A percentile compares a stretch with the other conserved stretches of the same genome.
phyloP scores from a whole-genome alignment of 2,329 filamentous ascomycete species.

The Fusarium metavorans region DNA sequence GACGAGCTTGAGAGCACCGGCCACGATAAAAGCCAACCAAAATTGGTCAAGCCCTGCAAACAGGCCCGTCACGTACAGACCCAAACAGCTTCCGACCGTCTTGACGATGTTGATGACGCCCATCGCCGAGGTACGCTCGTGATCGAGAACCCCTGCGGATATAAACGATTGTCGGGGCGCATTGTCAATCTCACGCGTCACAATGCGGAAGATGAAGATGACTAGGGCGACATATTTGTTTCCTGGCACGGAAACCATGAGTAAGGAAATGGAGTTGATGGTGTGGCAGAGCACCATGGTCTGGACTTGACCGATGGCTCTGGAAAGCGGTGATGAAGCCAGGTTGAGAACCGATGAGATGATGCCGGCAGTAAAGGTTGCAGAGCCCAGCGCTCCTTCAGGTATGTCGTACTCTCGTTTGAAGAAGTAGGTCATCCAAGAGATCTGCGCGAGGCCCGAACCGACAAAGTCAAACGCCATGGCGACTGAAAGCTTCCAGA shows the following conservation, averaged over 20 bases:
- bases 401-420: conserved; percentile 39
- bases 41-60: conserved; percentile 37
- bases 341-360: conserved; percentile 39
- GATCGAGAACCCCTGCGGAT: conserved; percentile 33
- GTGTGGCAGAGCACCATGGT: conserved; percentile 41
- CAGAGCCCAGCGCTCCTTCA: conserved; percentile 31
- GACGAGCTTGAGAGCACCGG: conserved; percentile 28
- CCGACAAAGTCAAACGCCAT: conserved; percentile 38
- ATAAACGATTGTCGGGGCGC: conserved; percentile 38
- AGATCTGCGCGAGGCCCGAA: conserved; percentile 39
- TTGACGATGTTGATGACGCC: conserved; percentile 42
- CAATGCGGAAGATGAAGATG: conserved; percentile 39
- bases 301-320: conserved; percentile 34
- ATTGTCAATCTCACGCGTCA: conserved; percentile 38
- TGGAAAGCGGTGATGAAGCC: conserved; percentile 30
- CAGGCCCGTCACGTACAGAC: conserved; percentile 31
- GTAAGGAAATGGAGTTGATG: conserved; percentile 33
- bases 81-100: conserved; percentile 37
- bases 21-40: conserved; percentile 39
- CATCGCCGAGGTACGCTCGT: conserved; percentile 39
- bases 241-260: conserved; percentile 33
- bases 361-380: conserved; percentile 38
- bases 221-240: conserved; percentile 35
- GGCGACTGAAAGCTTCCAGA: conserved; percentile 38
- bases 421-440: conserved; percentile 43